Base-by-base conservation (phyloP, 441 rosid species). In the Erodium texanum region DNA sequence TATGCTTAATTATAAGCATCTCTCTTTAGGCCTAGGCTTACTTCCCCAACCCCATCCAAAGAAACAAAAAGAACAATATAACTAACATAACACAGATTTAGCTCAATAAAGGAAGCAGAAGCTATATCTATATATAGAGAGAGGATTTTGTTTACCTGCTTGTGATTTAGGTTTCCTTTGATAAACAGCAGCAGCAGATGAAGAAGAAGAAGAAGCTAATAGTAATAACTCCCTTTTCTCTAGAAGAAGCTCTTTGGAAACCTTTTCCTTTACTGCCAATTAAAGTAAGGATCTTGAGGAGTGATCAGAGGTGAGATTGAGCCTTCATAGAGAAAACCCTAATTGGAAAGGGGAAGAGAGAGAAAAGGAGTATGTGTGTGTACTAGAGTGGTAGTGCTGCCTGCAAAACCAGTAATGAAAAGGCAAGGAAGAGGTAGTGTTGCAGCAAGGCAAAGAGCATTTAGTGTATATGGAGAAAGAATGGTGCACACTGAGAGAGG, bases 111-210 rank as follows among this genome's bases (percentile, higher is more conserved):
- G 66, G 48, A 22, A 72, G 34, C 54, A 64, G 64, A 61, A 52
- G 64, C 59, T n/a, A n/a, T n/a, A n/a, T n/a, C n/a, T n/a, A n/a
- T n/a, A n/a, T n/a, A n/a, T 67, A 73, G 67, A 75, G 38, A 34
- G 45, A 38, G 45, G 45, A 38, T 38, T 36, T 71, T 64, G 68
- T 71, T 71, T 72, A 70, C 77, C 75, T 77, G 75, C 68, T 73
- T 76, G 68, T 72, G 78, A 77, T 77, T 83, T 80, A 82, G 75
- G 80, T 77, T 77, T 75, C 54, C 74, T 69, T 75, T n/a, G n/a
- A n/a, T n/a, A n/a, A n/a, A n/a, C n/a, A n/a, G n/a, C n/a, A n/a
- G 74, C 78, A 76, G 68, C 81, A 82, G 65, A 73, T 76, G 74
- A 73, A 41, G 70, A 73, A 71, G 79, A 74, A 83, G 74, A 68